Conservation (phyloP, 805 yeast genomes). For the Saccharomycopsis capsularis region DNA sequence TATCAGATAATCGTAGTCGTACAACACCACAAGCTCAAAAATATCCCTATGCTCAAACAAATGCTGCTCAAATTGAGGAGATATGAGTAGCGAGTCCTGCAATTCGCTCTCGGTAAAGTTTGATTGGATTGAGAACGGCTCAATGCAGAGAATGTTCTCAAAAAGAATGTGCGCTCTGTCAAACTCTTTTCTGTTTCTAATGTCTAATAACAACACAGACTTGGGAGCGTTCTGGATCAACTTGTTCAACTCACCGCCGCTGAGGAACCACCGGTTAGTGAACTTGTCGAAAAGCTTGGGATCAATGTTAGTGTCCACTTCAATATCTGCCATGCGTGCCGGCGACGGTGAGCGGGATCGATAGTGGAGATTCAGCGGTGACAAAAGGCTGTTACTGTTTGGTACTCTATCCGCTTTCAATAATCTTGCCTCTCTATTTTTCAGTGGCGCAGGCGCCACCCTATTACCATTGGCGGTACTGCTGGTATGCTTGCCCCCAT, state of each 20-base stretch:
- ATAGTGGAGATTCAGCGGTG: constrained; percentile 10
- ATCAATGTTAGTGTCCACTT: not conserved
- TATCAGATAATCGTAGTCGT: constrained; percentile 34
- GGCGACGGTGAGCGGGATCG: constrained; percentile 15
- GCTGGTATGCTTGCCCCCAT: not conserved
- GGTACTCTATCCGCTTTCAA: not conserved
- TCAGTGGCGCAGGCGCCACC: not conserved
- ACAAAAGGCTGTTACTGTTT: not conserved
- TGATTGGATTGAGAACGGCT: constrained; percentile 53
- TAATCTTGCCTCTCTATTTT: not conserved
- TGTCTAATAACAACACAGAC: constrained; percentile 59
- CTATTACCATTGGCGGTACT: not conserved
- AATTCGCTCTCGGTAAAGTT: constrained; percentile 56
- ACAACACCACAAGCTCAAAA: constrained; percentile 60
- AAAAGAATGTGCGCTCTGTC: constrained; percentile 56
- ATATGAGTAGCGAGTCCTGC: constrained; percentile 51
- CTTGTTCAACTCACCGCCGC: constrained; percentile 6
- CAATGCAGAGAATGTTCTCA: constrained; percentile 60
- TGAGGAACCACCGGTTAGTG: constrained; percentile 1
- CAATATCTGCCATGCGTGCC: not conserved
- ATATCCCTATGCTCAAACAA: constrained; percentile 45
- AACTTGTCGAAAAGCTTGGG: not conserved
- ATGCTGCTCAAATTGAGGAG: constrained; percentile 49
- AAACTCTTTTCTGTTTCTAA: constrained; percentile 55
- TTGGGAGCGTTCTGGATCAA: constrained; percentile 25